A percentile compares a stretch with the other conserved stretches of the same genome.
These are phyloP conservation scores for Ochetophila trinervis DNA, from an alignment of 306 rosid species.

Conservation along the genomic window DNA sequence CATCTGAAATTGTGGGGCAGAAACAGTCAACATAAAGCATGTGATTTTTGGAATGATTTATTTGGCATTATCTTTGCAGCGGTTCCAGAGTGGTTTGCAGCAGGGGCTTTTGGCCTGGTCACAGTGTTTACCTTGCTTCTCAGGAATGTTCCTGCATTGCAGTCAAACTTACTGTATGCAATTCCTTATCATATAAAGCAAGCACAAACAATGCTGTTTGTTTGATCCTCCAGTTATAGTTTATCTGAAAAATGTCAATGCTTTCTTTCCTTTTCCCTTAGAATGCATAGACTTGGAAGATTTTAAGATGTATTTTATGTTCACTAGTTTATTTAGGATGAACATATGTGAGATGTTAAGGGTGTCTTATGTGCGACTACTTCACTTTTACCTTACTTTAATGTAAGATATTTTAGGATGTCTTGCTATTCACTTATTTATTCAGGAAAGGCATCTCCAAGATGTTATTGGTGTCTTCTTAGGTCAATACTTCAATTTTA, in stretches of 20 bases:
- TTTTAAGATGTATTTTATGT: neutral
- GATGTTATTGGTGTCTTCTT: neutral
- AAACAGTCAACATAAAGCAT: slow-evolving; percentile 12
- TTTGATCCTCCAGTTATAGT: slow-evolving; percentile 10
- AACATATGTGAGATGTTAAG: neutral
- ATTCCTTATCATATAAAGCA: slow-evolving; percentile 7
- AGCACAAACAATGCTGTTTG: neutral
- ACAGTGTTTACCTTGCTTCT: slow-evolving; percentile 84
- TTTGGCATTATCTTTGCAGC: slow-evolving; percentile 48
- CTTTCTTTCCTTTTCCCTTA: neutral
- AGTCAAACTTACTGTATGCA: slow-evolving; percentile 76
- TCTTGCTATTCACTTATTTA: neutral
- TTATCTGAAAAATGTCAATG: neutral
- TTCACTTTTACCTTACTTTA: neutral
- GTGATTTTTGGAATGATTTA: slow-evolving; percentile 13
- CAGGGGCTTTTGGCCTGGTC: slow-evolving; percentile 88
- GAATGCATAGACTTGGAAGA: neutral
- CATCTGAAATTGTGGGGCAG: neutral
- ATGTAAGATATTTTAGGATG: neutral
- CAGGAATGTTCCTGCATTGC: slow-evolving; percentile 89
- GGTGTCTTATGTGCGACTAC: neutral
- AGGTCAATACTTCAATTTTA: neutral
- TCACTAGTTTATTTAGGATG: neutral
- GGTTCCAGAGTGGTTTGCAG: slow-evolving; percentile 95
- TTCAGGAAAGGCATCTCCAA: neutral